Base-by-base conservation (phyloP, 345 rosid genomes). In the Rhodomyrtus tomentosa region DNA sequence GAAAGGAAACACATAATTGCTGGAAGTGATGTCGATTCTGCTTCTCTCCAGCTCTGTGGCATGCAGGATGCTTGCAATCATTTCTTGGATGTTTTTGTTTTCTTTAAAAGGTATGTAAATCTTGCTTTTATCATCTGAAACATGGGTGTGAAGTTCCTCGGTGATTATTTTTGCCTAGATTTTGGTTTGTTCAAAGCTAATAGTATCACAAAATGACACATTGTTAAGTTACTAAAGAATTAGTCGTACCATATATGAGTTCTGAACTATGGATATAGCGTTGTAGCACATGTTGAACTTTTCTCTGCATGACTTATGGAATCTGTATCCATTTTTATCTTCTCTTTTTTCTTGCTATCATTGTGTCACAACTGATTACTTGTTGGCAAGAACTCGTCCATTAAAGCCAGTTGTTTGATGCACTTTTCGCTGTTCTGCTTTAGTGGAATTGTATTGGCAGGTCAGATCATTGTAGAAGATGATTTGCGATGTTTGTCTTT, bases 11-110 rank as follows among this genome's bases (percentile, higher is more conserved):
- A 88, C 55, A 84, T 95, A 74, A 81, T 94, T 84, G 84, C 90
- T 85, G 91, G 89, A 89, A 84, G 84, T 83, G 92, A 89, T 84
- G 85, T 82, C 42, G 58, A 89, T 85, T 83, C 89, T 52, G 82
- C 87, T 86, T 86, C 90, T 85, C 76, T 90, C 72, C 89, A 88
- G 82, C 88, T 95, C 56, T 86, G 86, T 73, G 85, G 82, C 85
- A 87, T 94, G 83, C 96, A 89, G 68, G 95, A 94, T 82, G 90
- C 86, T 32, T 90, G 94, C 89, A 85, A 88, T 84, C 93, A 87
- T 56, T 92, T 89, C 89, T 90, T 91, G 88, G 90, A 92, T 87
- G 89, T 87, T 73, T 91, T 86, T 86, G 82, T 91, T 58, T 87
- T 83, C 72, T 88, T 86, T 82, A 86, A 89, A 79, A 91, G 95